Base-by-base conservation (phyloP, 805 yeast species). In the Yarrowia keelungensis region DNA sequence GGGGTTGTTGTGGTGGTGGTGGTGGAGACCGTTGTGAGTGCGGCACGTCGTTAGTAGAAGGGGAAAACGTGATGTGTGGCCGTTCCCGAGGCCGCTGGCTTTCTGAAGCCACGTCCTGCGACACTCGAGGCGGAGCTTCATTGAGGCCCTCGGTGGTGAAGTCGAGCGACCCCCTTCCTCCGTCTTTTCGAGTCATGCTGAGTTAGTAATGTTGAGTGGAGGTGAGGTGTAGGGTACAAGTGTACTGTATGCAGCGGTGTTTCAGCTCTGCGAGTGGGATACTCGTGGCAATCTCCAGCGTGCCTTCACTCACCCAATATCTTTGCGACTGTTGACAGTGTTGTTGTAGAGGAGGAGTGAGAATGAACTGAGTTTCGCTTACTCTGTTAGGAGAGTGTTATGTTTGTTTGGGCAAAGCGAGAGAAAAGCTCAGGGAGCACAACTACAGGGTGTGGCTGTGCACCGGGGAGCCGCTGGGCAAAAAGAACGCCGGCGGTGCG, bases 171-270 rank as follows among this genome's bases (percentile, higher is more conserved):
- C 65, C 51, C 51, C 65, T 32, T 43, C 65, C 65, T 43, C 65
- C 65, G 51, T 59, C 65, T 59, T 59, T 59, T 59, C 65, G 45
- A 32, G 65, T 59, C 65, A 59, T 59, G 65, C 65, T 59, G 65
- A 8, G 59, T 53, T 53, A 53, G 59, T 51, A 11, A 35, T 26
- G 16, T 26, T 8, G 32, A 19, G 26, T 10, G 36, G 16, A 11
- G 35, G 54, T 26, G 51, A 26, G 5, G 9, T 46, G 32, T 26
- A 46, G 50, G 19, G 22, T 46, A 32, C 50, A 15, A 46, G 32
- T 3, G 15, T 26, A 26, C 32, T 26, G 32, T 26, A 26, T 26
- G 32, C 32, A 1, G 7, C 32, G 35, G 12, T 46, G 15, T 15
- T 9, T 7, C 5, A 16, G 22, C 50, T 19, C 50, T 3, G 50